Conservation (phyloP, 495 filamentous ascomycete genomes). For the Podospora fimiseda region DNA sequence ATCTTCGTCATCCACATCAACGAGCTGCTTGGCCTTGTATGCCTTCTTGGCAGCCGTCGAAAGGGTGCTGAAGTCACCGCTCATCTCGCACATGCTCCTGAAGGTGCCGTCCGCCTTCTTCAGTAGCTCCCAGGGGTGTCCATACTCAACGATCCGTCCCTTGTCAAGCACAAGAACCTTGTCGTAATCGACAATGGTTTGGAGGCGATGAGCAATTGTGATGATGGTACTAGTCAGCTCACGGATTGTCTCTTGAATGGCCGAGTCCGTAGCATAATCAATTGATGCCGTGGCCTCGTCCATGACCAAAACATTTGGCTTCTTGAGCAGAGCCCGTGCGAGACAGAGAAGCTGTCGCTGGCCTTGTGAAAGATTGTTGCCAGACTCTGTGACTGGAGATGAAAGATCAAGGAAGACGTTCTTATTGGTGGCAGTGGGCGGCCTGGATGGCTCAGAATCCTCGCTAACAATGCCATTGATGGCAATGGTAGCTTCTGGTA, state of each 20-base stretch:
- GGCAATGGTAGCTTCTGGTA: slow-evolving; percentile 14
- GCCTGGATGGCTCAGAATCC: slow-evolving; percentile 14
- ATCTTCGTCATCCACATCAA: slow-evolving; percentile 31
- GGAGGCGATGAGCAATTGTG: slow-evolving; percentile 95
- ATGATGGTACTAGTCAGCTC: slow-evolving; percentile 90
- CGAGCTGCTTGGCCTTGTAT: slow-evolving; percentile 36
- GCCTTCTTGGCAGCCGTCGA: slow-evolving; percentile 67
- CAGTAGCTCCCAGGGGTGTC: slow-evolving; percentile 75
- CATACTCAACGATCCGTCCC: slow-evolving; percentile 81
- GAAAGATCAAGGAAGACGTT: slow-evolving; percentile 90
- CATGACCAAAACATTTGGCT: slow-evolving; percentile 91
- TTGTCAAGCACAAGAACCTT: slow-evolving; percentile 96
- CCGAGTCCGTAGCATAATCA: slow-evolving; percentile 90
- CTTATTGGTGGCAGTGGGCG: slow-evolving; percentile 61
- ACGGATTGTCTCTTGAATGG: slow-evolving; percentile 92
- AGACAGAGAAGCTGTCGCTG: slow-evolving; percentile 94
- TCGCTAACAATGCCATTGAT: slow-evolving; percentile 10
- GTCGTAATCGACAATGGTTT: slow-evolving; percentile 96
- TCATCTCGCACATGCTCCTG: slow-evolving; percentile 90
- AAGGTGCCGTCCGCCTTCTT: slow-evolving; percentile 64
- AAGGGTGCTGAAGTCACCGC: slow-evolving; percentile 73
- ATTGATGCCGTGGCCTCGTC: slow-evolving; percentile 98
- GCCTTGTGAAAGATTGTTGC: slow-evolving; percentile 93
- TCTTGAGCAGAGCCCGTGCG: slow-evolving; percentile 86
- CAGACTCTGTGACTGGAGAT: slow-evolving; percentile 81